Base-by-base conservation (phyloP, 208 protist genomes). In the Plasmodiophora brassicae region DNA sequence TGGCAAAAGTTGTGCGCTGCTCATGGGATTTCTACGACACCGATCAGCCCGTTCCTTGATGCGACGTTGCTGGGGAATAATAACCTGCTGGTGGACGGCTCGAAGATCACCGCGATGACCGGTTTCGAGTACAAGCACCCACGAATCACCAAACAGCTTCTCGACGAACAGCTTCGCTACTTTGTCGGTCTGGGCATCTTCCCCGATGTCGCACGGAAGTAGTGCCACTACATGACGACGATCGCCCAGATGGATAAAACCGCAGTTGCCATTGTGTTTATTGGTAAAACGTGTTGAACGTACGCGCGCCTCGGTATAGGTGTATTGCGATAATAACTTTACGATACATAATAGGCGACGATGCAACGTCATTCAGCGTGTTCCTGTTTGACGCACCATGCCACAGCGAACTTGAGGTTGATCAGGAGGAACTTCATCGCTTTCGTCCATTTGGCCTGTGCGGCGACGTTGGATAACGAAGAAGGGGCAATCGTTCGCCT, bases 381-480 rank as follows among this genome's bases (percentile, higher is more conserved):
- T 25, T 14, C 14, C 50, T 57, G 50, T 25, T 57, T 57, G 20
- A 22, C 71, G 25, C 14, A 38, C 71, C 71, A 84, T 14, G 71
- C 71, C 20, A 84, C 38, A 38, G 45, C 32, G 25, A n/a, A 84
- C n/a, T 84, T 84, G 14, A 84, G 45, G 25, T 84, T 84, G 45
- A 84, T 41, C 20, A 41, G 20, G 38, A 84, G 32, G 71, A 71
- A 84, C n/a, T 84, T 84, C 22, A 84, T 14, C 45, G 71, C 71
- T 84, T 84, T 38, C 20, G 71, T 84, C 71, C 71, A 84, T 71
- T 84, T 84, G 22, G 14, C 71, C 45, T 38, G n/a, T n/a, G n/a
- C 25, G n/a, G 22, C 14, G 20, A 20, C 14, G 45, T 84, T 41
- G 25, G 45, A 84, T 46, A 57, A 28, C 50, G 25, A 57, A 28